Evolutionary conservation across 352 stramenopile genomes (phyloP).

Genomic region (Elongisporangium anandrum): DNA sequence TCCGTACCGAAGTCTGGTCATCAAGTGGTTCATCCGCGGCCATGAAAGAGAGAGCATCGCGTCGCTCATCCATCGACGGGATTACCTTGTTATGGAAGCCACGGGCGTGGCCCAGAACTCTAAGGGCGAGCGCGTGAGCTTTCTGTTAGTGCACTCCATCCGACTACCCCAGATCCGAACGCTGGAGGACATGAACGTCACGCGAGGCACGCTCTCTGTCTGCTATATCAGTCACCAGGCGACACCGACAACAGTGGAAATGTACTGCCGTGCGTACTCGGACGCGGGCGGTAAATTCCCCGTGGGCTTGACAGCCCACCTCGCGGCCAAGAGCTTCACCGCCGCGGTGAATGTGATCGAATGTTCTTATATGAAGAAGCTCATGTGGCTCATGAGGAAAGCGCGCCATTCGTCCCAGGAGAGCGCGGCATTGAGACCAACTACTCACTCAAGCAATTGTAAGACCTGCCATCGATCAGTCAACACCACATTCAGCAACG

Average conservation of each 20-base stretch:
- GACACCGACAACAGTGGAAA: constrained; percentile 14
- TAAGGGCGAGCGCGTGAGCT: constrained; percentile 27
- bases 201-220: constrained; percentile 18
- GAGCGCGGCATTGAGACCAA: constrained; percentile 6
- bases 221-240: constrained; percentile 32
- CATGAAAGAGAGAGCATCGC: constrained; percentile 21
- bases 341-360: constrained; percentile 23
- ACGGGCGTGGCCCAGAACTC: constrained; percentile 37
- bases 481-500: constrained; percentile 6
- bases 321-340: constrained; percentile 22
- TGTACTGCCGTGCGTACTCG: constrained; percentile 33
- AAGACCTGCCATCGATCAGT: constrained; percentile 3
- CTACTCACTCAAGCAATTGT: constrained; percentile 14
- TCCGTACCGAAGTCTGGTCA: constrained; percentile 25
- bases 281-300: constrained; percentile 23
- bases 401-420: constrained; percentile 7
- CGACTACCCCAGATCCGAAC: constrained; percentile 25
- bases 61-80: constrained; percentile 39
- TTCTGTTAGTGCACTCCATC: constrained; percentile 33
- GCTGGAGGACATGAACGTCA: constrained; percentile 16
- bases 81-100: constrained; percentile 47
- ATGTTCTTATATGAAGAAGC: constrained; percentile 50
- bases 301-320: constrained; percentile 11
- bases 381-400: constrained; percentile 28
- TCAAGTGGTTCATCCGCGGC: constrained; percentile 42